Conservation (phyloP, 2,329 filamentous ascomycete genomes). For the Alternaria sp. region DNA sequence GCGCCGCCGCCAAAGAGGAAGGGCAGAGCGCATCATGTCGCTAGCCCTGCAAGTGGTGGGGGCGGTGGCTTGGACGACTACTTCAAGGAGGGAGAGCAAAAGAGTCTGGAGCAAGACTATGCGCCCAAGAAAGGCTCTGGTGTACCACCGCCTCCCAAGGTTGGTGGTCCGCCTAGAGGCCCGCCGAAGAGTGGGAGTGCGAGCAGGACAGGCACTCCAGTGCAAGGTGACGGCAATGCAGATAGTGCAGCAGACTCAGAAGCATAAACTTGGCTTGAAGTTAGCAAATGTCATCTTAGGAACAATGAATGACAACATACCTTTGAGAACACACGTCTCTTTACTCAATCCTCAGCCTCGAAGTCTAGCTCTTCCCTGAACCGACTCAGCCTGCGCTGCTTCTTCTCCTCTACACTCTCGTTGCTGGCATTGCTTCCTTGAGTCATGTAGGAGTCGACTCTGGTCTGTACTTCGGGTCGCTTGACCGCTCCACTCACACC, state of each 20-base stretch:
- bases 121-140: conserved; percentile 40
- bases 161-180: conserved; percentile 44
- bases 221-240: conserved; percentile 9
- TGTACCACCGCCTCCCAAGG: conserved; percentile 47
- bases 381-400: conserved; percentile 33
- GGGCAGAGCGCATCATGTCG: conserved; percentile 42
- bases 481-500: conserved; percentile 11
- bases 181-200: conserved; percentile 36
- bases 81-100: conserved; percentile 54
- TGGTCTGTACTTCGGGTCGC: conserved; percentile 19
- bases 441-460: conserved; percentile 30
- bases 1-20: conserved; percentile 36
- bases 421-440: conserved; percentile 19
- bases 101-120: conserved; percentile 51
- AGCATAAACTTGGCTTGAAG: neutral
- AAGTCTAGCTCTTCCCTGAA: conserved; percentile 40
- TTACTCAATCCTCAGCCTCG: conserved; percentile 16
- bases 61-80: conserved; percentile 51
- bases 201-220: conserved; percentile 17
- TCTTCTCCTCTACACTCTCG: conserved; percentile 24
- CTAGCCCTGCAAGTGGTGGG: conserved; percentile 33
- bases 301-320: conserved; percentile 14
- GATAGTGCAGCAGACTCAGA: conserved; percentile 12
- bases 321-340: neutral
- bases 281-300: neutral